Evolutionary conservation across 2,329 filamentous ascomycete species (phyloP).

Genomic region (Hypoxylon rubiginosum): DNA sequence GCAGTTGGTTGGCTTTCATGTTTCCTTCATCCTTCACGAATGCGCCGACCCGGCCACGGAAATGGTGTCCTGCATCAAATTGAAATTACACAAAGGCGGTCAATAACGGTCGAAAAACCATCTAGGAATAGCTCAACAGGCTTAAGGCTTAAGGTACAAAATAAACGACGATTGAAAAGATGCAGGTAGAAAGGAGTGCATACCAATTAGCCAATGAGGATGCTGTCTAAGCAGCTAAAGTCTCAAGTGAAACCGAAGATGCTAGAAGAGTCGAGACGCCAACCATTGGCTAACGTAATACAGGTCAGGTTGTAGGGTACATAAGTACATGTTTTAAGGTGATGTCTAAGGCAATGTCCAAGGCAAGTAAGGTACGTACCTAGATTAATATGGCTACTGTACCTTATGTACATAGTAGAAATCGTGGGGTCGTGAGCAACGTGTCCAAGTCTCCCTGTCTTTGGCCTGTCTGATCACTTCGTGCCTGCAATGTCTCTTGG

Average conservation of each 20-base stretch:
- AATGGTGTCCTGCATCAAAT: slow-evolving; percentile 40
- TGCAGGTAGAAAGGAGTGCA: slow-evolving; percentile 59
- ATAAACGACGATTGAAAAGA: slow-evolving; percentile 30
- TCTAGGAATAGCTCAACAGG: not conserved
- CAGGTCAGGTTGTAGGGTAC: not conserved
- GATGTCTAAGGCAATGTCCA: no score
- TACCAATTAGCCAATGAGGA: slow-evolving; percentile 51
- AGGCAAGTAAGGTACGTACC: not conserved
- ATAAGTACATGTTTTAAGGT: no score
- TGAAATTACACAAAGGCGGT: slow-evolving; percentile 48
- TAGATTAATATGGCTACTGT: no score
- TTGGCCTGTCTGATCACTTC: slow-evolving; percentile 26
- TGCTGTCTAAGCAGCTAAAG: slow-evolving; percentile 9
- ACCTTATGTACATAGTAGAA: slow-evolving; percentile 1
- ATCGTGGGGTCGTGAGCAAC: slow-evolving; percentile 45
- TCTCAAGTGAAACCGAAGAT: slow-evolving; percentile 56
- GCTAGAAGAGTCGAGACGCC: slow-evolving; percentile 50
- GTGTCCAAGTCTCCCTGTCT: slow-evolving; percentile 47
- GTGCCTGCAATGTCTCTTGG: slow-evolving; percentile 24
- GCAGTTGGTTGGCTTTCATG: slow-evolving; percentile 9
- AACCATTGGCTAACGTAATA: slow-evolving; percentile 37
- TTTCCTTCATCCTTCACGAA: slow-evolving; percentile 8
- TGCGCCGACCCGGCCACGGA: slow-evolving; percentile 32
- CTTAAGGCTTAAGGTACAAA: not conserved
- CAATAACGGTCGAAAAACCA: slow-evolving; percentile 36